These are phyloP conservation scores for Scedosporium minutisporum DNA, from an alignment of 2,329 filamentous ascomycete species.

Conservation along the genomic window DNA sequence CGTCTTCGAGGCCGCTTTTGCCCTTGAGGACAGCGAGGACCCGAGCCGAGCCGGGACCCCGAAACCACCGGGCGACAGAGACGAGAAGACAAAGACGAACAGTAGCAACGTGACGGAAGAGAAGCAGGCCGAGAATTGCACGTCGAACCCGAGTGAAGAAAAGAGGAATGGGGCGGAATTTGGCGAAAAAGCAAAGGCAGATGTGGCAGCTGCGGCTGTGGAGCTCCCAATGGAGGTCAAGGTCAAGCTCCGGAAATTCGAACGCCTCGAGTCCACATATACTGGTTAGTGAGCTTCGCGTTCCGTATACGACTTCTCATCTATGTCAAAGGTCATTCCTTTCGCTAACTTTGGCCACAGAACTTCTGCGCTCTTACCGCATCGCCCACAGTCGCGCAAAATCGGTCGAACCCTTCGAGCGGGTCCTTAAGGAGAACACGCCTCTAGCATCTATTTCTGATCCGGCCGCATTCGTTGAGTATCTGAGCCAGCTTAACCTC, in stretches of 20 bases:
- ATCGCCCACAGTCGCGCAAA: conserved; percentile 80
- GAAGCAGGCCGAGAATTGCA: conserved; percentile 9
- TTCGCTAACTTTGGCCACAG: conserved; percentile 5
- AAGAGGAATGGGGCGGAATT: conserved; percentile 14
- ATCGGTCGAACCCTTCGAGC: conserved; percentile 88
- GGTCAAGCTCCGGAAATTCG: conserved; percentile 71
- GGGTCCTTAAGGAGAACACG: conserved; percentile 81
- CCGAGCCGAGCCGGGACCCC: conserved; percentile 54
- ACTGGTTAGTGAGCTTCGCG: conserved; percentile 48
- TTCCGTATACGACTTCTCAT: background rate
- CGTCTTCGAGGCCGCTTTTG: conserved; percentile 79
- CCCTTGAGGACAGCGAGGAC: conserved; percentile 73
- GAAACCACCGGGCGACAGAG: conserved; percentile 29
- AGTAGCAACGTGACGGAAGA: conserved; percentile 12
- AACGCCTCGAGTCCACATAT: conserved; percentile 81
- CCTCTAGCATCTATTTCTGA: conserved; percentile 83
- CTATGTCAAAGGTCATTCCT: background rate
- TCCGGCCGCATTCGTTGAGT: conserved; percentile 75
- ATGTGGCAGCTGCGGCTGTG: conserved; percentile 12
- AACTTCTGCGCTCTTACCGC: conserved; percentile 76
- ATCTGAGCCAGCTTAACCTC: conserved; percentile 74
- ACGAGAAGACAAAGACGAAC: conserved; percentile 11
- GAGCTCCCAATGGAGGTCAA: conserved; percentile 68
- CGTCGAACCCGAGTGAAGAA: conserved; percentile 8
- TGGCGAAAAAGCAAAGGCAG: conserved; percentile 6